Conservation (phyloP, 2,329 filamentous ascomycete species). For the Verticillium alfalfae region DNA sequence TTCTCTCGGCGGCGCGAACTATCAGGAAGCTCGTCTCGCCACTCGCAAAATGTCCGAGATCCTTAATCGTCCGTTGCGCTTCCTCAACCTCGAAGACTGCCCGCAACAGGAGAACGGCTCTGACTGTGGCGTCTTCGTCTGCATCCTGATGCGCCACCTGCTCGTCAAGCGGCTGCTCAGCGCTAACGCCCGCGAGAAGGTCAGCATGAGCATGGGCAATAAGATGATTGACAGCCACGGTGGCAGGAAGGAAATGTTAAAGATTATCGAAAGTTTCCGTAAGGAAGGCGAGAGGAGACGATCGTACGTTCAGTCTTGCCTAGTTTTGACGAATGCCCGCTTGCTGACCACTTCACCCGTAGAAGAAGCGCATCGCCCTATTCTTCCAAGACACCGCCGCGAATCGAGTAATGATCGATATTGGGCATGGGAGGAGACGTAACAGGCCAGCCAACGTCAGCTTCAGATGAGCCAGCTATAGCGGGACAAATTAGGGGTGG, state of each 20-base stretch:
- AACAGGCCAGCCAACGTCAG: not conserved
- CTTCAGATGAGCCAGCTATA: not conserved
- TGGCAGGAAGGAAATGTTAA: slow-evolving; percentile 84
- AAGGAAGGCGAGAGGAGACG: slow-evolving; percentile 81
- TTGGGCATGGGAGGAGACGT: not conserved
- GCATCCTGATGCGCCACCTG: slow-evolving; percentile 90
- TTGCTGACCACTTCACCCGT: not conserved
- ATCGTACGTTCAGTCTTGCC: slow-evolving; percentile 53
- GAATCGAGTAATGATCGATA: slow-evolving; percentile 31
- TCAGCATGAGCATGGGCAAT: slow-evolving; percentile 88
- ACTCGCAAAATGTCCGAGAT: slow-evolving; percentile 65
- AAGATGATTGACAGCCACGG: slow-evolving; percentile 76
- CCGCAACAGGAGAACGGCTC: slow-evolving; percentile 89
- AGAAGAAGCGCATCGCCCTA: slow-evolving; percentile 29
- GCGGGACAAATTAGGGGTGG: not conserved
- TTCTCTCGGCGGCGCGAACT: slow-evolving; percentile 72
- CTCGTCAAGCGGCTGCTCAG: slow-evolving; percentile 76
- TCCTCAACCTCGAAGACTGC: slow-evolving; percentile 76
- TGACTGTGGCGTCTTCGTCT: slow-evolving; percentile 95
- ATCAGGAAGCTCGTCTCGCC: slow-evolving; percentile 64
- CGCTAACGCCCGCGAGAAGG: slow-evolving; percentile 76
- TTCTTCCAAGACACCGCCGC: slow-evolving; percentile 29
- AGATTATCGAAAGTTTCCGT: slow-evolving; percentile 78
- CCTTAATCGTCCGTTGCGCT: slow-evolving; percentile 62
- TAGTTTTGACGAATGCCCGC: not conserved